Evolutionary conservation across 768 basidiomycete species (phyloP).

Genomic region (Harrya chromipes): DNA sequence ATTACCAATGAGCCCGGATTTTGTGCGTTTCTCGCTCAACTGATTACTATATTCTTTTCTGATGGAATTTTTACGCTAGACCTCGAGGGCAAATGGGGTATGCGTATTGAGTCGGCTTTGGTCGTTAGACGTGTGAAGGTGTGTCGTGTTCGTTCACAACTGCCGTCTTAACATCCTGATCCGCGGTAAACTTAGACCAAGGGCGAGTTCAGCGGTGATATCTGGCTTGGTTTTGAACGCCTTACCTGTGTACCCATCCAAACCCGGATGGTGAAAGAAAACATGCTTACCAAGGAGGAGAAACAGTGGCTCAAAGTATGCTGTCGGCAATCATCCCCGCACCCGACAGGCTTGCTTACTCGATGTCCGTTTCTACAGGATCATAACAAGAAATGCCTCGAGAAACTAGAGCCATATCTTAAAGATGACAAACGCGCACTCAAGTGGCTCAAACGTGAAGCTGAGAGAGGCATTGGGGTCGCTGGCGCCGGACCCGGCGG

Average conservation of each 20-base stretch:
- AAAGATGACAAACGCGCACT: conserved; percentile 77
- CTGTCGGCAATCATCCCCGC: conserved; percentile 16
- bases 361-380: conserved; percentile 43
- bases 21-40: conserved; percentile 49
- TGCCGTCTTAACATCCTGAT: conserved; percentile 5
- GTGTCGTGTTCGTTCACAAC: conserved; percentile 10
- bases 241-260: conserved; percentile 94
- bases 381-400: conserved; percentile 74
- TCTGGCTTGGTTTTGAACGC: conserved; percentile 90
- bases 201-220: conserved; percentile 64
- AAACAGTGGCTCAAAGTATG: conserved; percentile 77
- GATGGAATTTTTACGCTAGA: conserved; percentile 41
- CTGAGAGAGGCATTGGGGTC: conserved; percentile 72
- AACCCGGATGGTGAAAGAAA: conserved; percentile 82
- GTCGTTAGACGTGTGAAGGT: conserved; percentile 62
- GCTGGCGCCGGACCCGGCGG: conserved; percentile 63
- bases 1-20: conserved; percentile 95
- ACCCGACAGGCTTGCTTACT: neutral
- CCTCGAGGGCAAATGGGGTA: conserved; percentile 77
- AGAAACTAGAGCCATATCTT: conserved; percentile 60
- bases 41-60: conserved; percentile 17
- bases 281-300: conserved; percentile 83
- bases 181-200: conserved; percentile 50
- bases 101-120: conserved; percentile 89
- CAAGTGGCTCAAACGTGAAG: conserved; percentile 77